Evolutionary conservation across 2,329 filamentous ascomycete genomes (phyloP).

Genomic region (Fusarium chlamydosporum): DNA sequence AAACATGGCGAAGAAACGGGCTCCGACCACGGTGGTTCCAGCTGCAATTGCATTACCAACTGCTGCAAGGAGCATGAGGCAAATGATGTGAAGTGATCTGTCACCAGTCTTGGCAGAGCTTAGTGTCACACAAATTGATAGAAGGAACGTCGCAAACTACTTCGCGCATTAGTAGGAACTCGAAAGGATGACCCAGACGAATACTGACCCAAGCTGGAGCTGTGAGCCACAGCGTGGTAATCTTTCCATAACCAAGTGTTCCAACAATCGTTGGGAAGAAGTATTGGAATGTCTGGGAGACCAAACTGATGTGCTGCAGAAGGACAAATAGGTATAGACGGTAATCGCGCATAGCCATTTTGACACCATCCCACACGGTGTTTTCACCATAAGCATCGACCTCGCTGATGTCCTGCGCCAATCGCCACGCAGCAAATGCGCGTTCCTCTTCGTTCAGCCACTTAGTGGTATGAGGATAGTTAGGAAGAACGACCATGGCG

Average conservation of each 20-base stretch:
- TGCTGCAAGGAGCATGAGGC: conserved; percentile 65
- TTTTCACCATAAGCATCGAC: conserved; percentile 58
- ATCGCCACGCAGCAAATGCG: conserved; percentile 66
- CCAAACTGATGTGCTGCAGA: conserved; percentile 66
- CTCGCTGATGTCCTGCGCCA: conserved; percentile 64
- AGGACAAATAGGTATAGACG: conserved; percentile 68
- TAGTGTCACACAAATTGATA: conserved; percentile 68
- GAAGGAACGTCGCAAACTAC: conserved; percentile 65
- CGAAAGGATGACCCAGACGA: accelerated
- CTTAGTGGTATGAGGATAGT: conserved; percentile 67
- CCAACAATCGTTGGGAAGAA: conserved; percentile 76
- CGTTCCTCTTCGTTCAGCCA: conserved; percentile 67
- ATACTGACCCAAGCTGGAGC: conserved; percentile 67
- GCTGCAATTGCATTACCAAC: conserved; percentile 70
- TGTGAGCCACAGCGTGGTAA: conserved; percentile 70
- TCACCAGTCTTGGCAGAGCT: conserved; percentile 68
- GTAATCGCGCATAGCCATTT: conserved; percentile 63
- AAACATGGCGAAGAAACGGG: conserved; percentile 74
- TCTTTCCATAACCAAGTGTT: conserved; percentile 69
- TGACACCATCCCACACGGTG: conserved; percentile 61
- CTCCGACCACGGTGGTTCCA: conserved; percentile 63
- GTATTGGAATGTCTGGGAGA: conserved; percentile 72
- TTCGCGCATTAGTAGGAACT: not conserved
- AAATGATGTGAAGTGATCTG: conserved; percentile 69
- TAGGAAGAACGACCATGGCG: conserved; percentile 60